Evolutionary conservation across 73 alveolate genomes (phyloP), one percentile per base, ranked within the genome.

Genomic region (Chromera velia): DNA sequence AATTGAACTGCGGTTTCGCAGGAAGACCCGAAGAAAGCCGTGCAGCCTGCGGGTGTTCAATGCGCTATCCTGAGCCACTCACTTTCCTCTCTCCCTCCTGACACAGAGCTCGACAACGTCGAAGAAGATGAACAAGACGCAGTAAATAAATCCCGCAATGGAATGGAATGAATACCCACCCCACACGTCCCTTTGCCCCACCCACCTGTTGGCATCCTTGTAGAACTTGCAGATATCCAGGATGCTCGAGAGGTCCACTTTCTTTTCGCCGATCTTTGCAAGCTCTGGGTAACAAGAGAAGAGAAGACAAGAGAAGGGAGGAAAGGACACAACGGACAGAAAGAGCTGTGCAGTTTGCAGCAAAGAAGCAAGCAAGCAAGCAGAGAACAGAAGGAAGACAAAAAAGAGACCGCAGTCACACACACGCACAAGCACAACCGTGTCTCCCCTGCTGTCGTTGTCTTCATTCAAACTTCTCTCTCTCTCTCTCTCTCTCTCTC

Each of bases 141-240:
- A n/a, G n/a, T n/a, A n/a, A n/a, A n/a, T n/a, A n/a, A n/a, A n/a
- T n/a, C n/a, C n/a, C 13, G 55, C 55, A 40, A 13, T 13, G 22
- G 22, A 40, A 7, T 40, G 22, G 55, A 40, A 4, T 7, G 22
- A 13, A 40, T 4, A 4, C 4, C 22, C 13, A 13, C 22, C 55
- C 4, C 22, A 4, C 22, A 13, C 55, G 55, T 40, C 22, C 13
- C 22, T 40, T 13, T 40, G 55, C 13, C 22, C 13, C 22, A 40
- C 13, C 22, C 55, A 40, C 55, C 86, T 82, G 82, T 96, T 96
- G 17, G 98, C 98, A 67, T 92, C 95, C 73, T 93, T 94, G 90
- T 96, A 96, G 87, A 91, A 96, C 62, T 91, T 84, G 33, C 90
- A 91, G 85, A 94, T 88, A 68, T 88, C 88, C 26, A 91, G 94